These are phyloP conservation scores for Mixia osmundae DNA, from an alignment of 1,284 basidiomycete species.

Conservation along the genomic window DNA sequence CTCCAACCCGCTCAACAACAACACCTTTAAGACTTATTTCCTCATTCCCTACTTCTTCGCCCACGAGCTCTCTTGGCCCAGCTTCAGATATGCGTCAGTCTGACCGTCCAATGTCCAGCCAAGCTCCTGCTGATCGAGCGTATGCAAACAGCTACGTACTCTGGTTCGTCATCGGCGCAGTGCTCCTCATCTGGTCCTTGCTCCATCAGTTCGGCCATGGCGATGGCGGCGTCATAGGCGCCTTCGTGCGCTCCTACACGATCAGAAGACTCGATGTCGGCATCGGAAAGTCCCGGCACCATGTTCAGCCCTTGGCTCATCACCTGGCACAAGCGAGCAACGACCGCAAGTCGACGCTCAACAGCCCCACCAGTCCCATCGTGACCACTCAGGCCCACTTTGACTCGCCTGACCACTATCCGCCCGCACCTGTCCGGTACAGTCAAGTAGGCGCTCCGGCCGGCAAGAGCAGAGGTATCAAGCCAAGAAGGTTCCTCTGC, in stretches of 20 bases:
- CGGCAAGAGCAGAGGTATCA: background rate
- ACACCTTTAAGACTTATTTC: conserved; percentile 7
- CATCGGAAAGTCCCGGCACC: conserved; percentile 1
- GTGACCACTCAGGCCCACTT: too few species aligned
- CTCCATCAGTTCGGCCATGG: conserved; percentile 17
- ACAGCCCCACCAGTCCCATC: too few species aligned
- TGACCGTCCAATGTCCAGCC: too few species aligned
- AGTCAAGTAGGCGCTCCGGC: too few species aligned
- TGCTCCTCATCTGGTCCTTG: conserved; percentile 18
- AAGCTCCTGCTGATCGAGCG: too few species aligned
- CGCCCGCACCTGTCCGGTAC: too few species aligned
- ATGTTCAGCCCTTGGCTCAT: too few species aligned
- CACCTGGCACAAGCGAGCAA: too few species aligned
- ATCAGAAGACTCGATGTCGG: conserved; percentile 3
- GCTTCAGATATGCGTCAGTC: conserved; percentile 25
- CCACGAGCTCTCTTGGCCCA: conserved; percentile 23
- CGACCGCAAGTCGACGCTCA: too few species aligned
- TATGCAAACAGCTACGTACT: too few species aligned
- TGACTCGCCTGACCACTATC: too few species aligned
- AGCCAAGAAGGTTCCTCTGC: too few species aligned
- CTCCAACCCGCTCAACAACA: background rate
- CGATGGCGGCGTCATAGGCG: conserved; percentile 10
- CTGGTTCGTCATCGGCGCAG: conserved; percentile 20
- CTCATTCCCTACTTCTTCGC: conserved; percentile 21
- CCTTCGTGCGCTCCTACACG: conserved; percentile 14